Conservation (phyloP, 768 basidiomycete species). For the Boletales sp. region DNA sequence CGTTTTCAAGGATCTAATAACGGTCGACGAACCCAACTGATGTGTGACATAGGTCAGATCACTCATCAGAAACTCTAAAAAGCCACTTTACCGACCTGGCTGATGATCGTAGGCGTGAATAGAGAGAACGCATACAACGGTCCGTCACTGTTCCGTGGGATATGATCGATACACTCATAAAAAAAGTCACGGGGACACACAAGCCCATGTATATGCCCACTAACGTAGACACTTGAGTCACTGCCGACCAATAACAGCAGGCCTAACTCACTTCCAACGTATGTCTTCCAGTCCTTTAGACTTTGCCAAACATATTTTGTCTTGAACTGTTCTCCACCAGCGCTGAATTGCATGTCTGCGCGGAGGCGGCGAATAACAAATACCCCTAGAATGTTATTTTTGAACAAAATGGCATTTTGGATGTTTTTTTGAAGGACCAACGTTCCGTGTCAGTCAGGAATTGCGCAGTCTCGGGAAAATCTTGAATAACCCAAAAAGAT, state of each 20-base stretch:
- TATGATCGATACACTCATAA: background rate
- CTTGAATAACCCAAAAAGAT: slow-evolving; percentile 72
- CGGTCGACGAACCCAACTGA: slow-evolving; percentile 19
- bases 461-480: slow-evolving; percentile 73
- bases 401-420: too few relatives aligned
- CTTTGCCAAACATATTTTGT: slow-evolving; percentile 56
- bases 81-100: slow-evolving; percentile 41
- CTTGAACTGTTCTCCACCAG: slow-evolving; percentile 54
- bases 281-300: slow-evolving; percentile 71
- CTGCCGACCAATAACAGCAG: slow-evolving; percentile 2
- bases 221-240: slow-evolving; percentile 18
- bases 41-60: background rate
- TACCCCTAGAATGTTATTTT: slow-evolving; percentile 37
- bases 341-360: slow-evolving; percentile 62
- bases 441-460: slow-evolving; percentile 67
- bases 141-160: slow-evolving; percentile 35
- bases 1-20: background rate
- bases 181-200: slow-evolving; percentile 33
- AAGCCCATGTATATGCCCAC: slow-evolving; percentile 74
- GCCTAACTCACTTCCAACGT: slow-evolving; percentile 52
- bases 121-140: slow-evolving; percentile 55
- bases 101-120: slow-evolving; percentile 44
- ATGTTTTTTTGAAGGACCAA: slow-evolving; percentile 20
- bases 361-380: slow-evolving; percentile 64
- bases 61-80: background rate